phyloP scores from a whole-genome alignment of 2,329 filamentous ascomycete genomes.

The Colletotrichum brevisporum region DNA sequence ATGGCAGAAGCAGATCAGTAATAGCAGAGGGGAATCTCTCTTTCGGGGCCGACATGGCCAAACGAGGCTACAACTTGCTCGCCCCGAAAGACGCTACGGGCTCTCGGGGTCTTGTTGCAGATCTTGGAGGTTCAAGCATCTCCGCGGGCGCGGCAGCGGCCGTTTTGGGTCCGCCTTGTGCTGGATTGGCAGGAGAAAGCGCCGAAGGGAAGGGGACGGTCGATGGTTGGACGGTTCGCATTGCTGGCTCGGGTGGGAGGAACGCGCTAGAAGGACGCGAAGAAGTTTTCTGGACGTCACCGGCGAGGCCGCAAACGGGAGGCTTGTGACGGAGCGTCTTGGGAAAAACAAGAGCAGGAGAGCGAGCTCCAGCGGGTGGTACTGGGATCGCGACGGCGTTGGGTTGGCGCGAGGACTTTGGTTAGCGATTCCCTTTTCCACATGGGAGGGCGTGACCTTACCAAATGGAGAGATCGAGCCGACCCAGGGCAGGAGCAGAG shows the following conservation, averaged over 20 bases:
- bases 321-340: slow-evolving; percentile 13
- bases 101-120: slow-evolving; percentile 26
- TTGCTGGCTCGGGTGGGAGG: slow-evolving; percentile 5
- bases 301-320: slow-evolving; percentile 38
- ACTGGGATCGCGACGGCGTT: slow-evolving; percentile 6
- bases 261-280: slow-evolving; percentile 36
- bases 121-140: slow-evolving; percentile 1
- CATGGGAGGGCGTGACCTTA: slow-evolving; percentile 34
- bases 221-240: slow-evolving; percentile 12
- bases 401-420: slow-evolving; percentile 5
- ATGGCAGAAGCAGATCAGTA: not conserved
- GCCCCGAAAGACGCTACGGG: slow-evolving; percentile 7
- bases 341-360: not conserved
- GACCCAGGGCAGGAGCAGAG: not conserved
- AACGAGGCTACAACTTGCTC: not conserved
- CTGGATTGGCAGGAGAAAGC: not conserved
- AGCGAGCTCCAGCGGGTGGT: not conserved
- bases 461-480: not conserved
- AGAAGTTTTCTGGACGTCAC: slow-evolving; percentile 39
- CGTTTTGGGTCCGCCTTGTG: slow-evolving; percentile 1
- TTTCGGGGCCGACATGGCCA: slow-evolving; percentile 1
- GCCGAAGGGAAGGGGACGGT: not conserved
- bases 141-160: slow-evolving; percentile 21
- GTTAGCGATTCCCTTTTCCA: slow-evolving; percentile 14
- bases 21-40: too few species aligned